These are phyloP conservation scores for Leccinum subatratum DNA, from an alignment of 1,284 basidiomycete genomes.

Conservation along the genomic window DNA sequence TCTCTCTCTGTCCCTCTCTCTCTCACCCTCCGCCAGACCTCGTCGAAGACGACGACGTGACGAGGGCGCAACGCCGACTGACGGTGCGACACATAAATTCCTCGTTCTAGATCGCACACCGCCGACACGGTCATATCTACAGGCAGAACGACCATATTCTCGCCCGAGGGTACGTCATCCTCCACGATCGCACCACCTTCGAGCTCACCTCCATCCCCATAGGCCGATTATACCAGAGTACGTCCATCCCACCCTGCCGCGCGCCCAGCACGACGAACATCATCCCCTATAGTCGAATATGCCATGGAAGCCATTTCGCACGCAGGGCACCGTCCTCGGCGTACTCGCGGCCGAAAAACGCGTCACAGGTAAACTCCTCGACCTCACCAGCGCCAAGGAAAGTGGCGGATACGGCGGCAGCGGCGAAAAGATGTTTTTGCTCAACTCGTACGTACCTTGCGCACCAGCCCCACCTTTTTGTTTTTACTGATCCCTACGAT, in stretches of 20 bases:
- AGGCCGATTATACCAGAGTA: slow-evolving; percentile 91
- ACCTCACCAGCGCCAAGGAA: slow-evolving; percentile 79
- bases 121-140: slow-evolving; percentile 21
- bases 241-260: slow-evolving; percentile 26
- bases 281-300: slow-evolving; percentile 75
- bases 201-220: slow-evolving; percentile 29
- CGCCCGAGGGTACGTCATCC: slow-evolving; percentile 73
- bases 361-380: slow-evolving; percentile 95
- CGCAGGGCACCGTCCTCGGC: slow-evolving; percentile 92
- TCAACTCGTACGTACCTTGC: slow-evolving; percentile 71
- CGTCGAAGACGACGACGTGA: too few relatives aligned
- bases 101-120: not conserved
- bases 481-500: not conserved
- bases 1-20: too few relatives aligned
- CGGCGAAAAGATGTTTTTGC: slow-evolving; percentile 94
- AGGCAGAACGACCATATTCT: slow-evolving; percentile 95
- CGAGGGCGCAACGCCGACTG: slow-evolving; percentile 25
- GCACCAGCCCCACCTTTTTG: not conserved
- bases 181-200: slow-evolving; percentile 7
- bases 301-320: slow-evolving; percentile 99
- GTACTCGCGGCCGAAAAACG: slow-evolving; percentile 99
- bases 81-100: slow-evolving; percentile 58
- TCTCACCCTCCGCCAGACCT: too few relatives aligned
- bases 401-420: slow-evolving; percentile 83
- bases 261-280: slow-evolving; percentile 3